Percentiles rank a stretch among this genome's conserved stretches.
phyloP scores from a whole-genome alignment of 192 early-diverging fungal genomes.

The Coemansia sp. region DNA sequence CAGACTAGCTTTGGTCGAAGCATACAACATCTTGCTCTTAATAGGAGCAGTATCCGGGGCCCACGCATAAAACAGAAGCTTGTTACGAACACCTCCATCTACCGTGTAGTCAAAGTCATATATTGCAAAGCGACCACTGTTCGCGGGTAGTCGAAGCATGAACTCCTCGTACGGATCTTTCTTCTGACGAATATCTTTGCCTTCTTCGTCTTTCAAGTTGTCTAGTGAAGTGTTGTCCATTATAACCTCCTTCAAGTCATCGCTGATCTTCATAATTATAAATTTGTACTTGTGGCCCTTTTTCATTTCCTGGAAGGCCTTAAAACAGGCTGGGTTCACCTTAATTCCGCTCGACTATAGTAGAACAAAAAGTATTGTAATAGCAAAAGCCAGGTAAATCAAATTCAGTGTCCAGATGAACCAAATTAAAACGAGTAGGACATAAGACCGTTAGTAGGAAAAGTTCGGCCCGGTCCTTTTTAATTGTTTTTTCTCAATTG shows the following conservation, averaged over 20 bases:
- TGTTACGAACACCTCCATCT: slow-evolving; percentile 65
- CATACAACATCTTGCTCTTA: slow-evolving; percentile 87
- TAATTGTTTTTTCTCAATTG: background rate
- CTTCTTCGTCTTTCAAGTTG: slow-evolving; percentile 59
- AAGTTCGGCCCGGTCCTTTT: no score
- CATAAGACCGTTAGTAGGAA: no score
- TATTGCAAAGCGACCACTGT: slow-evolving; percentile 80
- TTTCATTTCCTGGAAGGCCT: slow-evolving; percentile 72
- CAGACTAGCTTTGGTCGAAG: slow-evolving; percentile 78
- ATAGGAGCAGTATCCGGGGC: slow-evolving; percentile 78
- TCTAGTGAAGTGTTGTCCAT: slow-evolving; percentile 59
- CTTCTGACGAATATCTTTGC: slow-evolving; percentile 49
- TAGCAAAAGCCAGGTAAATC: background rate
- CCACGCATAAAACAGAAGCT: slow-evolving; percentile 86
- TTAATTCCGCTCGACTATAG: slow-evolving; percentile 74
- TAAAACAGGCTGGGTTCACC: slow-evolving; percentile 62
- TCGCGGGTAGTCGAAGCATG: slow-evolving; percentile 59
- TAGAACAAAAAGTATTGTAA: background rate
- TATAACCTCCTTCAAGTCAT: slow-evolving; percentile 64
- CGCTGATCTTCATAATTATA: slow-evolving; percentile 81
- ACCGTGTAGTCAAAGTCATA: slow-evolving; percentile 81
- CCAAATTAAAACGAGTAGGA: background rate
- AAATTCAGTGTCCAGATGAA: background rate
- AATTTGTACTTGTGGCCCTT: slow-evolving; percentile 56
- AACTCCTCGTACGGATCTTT: slow-evolving; percentile 68